phyloP scores from a whole-genome alignment of 2,329 filamentous ascomycete species.

The Chaetomium sp. region DNA sequence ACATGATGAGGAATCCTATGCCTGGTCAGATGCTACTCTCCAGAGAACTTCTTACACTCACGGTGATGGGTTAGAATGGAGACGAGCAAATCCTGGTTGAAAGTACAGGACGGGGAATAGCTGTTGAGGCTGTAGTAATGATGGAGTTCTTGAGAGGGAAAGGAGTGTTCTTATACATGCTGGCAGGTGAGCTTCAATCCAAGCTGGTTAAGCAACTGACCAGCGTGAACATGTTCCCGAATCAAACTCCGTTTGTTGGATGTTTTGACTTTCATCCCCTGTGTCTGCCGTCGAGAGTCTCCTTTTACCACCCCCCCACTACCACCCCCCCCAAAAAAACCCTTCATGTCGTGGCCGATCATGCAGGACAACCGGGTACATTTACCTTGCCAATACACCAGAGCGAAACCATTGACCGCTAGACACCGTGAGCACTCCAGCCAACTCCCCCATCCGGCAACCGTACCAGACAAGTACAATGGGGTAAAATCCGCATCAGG shows the following conservation, averaged over 20 bases:
- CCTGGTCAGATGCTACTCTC: background rate
- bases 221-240: too few relatives aligned
- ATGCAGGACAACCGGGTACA: background rate
- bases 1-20: background rate
- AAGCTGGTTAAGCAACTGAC: too few relatives aligned
- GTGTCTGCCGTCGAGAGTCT: background rate
- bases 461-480: conserved; percentile 26
- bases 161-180: background rate
- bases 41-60: background rate
- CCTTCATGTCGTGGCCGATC: background rate
- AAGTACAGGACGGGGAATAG: background rate
- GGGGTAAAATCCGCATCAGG: conserved; percentile 26
- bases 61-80: background rate
- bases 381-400: background rate
- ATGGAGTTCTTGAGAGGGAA: background rate
- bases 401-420: background rate
- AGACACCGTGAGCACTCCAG: too few relatives aligned
- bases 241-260: background rate
- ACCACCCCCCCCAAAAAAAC: too few relatives aligned
- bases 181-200: background rate
- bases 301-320: background rate
- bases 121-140: background rate
- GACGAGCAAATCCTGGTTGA: background rate
- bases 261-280: background rate
- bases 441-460: too few relatives aligned